Base-by-base conservation (phyloP, 208 protist species). In the Angomonas ambiguus region DNA sequence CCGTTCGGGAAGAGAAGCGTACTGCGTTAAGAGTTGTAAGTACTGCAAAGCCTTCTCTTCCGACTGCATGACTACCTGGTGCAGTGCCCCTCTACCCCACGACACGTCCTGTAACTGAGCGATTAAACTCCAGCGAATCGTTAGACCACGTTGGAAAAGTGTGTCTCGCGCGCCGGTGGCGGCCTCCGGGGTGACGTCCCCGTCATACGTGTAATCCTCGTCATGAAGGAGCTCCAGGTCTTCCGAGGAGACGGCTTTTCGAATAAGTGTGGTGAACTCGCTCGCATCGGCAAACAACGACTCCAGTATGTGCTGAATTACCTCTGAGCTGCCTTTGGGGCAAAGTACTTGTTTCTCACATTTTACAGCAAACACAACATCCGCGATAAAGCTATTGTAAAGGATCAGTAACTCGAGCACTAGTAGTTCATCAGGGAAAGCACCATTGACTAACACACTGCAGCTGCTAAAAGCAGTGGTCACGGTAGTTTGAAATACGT, bases 31-130 rank as follows among this genome's bases (percentile, higher is more conserved):
- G 16, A 45, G 38, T 16, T 32, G 55, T 18, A 72, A 65, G 74
- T 92, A 83, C 20, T 16, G 8, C 8, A 80, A 65, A 31, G 79
- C 67, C 22, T 88, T 27, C 34, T 71, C 59, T 25, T 77, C 74
- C 45, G 77, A 81, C 20, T 56, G 62, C 18, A 67, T 60, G 8
- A 65, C 72, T 18, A 60, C 62, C 51, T 69, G 53, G 11, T 8
- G 8, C 16, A 45, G 16, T n/a, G 16, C 11, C 38, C 38, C 11
- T 16, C 16, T 45, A 16, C 38, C 38, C 38, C 38, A 45, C 11
- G 38, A 45, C 11, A 45, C 11, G 11, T n/a, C 38, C 11, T n/a
- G 38, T 8, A 45, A 16, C 16, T 16, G 38, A 45, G 38, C 38
- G 11, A 45, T 8, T 8, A 45, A 45, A 45, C 16, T 16, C 38